These are phyloP conservation scores for Nakazawaea holstii DNA, from an alignment of 805 yeast species.

Conservation along the genomic window DNA sequence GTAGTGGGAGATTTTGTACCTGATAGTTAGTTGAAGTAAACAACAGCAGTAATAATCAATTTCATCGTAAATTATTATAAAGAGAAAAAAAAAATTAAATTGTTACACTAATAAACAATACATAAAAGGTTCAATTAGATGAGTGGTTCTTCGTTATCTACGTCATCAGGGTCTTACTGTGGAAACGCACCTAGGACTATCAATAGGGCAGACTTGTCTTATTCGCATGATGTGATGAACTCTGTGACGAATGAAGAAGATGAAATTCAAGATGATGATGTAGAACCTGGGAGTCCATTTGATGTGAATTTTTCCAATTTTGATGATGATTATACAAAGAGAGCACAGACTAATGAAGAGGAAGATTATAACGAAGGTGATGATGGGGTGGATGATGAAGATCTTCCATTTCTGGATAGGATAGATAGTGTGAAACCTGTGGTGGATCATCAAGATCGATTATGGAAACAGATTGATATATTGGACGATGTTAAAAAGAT, in stretches of 20 bases:
- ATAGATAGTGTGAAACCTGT: slow-evolving; percentile 51
- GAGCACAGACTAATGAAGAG: slow-evolving; percentile 10
- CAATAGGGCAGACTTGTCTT: background rate
- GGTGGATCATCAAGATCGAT: slow-evolving; percentile 64
- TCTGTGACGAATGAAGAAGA: slow-evolving; percentile 7
- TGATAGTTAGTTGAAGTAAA: background rate
- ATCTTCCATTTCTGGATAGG: slow-evolving; percentile 32
- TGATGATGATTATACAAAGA: slow-evolving; percentile 11
- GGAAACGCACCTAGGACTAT: background rate
- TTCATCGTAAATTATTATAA: background rate
- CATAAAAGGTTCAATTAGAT: background rate
- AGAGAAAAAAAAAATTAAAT: background rate
- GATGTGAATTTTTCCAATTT: slow-evolving; percentile 4
- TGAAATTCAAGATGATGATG: too few species aligned
- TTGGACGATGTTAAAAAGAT: slow-evolving; percentile 71
- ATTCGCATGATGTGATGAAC: background rate
- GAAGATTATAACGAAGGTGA: slow-evolving; percentile 9
- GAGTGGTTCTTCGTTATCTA: background rate
- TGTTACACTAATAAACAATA: background rate
- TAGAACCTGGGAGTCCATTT: background rate
- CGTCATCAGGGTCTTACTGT: background rate
- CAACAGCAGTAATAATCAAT: too few species aligned
- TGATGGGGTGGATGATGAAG: slow-evolving; percentile 3
- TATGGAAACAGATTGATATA: slow-evolving; percentile 86
- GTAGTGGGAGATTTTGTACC: background rate